Evolutionary conservation across 1,139 yeast species (phyloP), one percentile per base, ranked within the genome.

Genomic region (Geotrichum fermentans): DNA sequence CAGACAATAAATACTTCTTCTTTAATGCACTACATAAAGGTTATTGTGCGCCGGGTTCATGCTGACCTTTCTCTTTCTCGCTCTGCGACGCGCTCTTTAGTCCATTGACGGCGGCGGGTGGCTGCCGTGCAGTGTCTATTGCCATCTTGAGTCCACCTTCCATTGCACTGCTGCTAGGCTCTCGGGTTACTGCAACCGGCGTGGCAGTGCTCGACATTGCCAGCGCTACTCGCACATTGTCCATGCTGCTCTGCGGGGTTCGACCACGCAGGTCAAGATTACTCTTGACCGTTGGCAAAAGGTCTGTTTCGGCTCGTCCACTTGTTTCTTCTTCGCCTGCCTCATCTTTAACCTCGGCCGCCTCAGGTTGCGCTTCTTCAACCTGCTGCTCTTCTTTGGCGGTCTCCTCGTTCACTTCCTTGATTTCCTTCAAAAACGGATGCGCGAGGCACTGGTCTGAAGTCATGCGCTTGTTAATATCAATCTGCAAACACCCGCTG

Each of bases 401-500:
- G 49, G 56, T 50, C 50, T 50, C 44, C 33, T n/a, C n/a, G n/a
- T n/a, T n/a, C 6, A 10, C 8, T 10, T 55, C 43, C 47, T 34
- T 34, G 38, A 40, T 40, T 29, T 43, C 42, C 10, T 55, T 54
- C 47, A 77, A 56, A 57, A 79, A 80, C 2, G 80, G 76, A 61
- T 81, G 87, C 1, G 60, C 52, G 46, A 73, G 61, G 32, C 80
- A 72, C 37, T 75, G 72, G 1, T 60, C 63, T 0, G 81, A 75
- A 0, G 78, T 70, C 22, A 77, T 69, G 48, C 92, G 70, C 48
- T 70, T 60, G 0, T 53, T 53, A 0, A 77, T 72, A 55, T 80
- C 77, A 4, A 73, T 62, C 6, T 59, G 63, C 53, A 84, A 77
- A 60, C 92, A 84, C 28, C 64, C 58, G n/a, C 66, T 59, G 21